These are phyloP conservation scores for Dujonia santamariae DNA, from an alignment of 1,139 yeast species.

Conservation along the genomic window DNA sequence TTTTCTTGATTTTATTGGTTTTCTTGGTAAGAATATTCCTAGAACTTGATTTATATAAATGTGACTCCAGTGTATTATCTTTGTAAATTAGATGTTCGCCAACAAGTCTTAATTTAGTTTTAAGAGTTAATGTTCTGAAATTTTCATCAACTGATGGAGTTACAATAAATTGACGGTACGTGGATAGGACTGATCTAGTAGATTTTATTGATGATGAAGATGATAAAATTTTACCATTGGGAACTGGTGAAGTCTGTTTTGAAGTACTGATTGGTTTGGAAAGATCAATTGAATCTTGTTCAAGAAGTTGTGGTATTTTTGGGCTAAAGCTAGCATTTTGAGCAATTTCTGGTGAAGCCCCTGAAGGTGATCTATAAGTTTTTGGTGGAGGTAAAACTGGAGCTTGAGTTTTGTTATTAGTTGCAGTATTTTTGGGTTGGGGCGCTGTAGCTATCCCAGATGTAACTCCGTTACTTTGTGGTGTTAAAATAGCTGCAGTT, in stretches of 20 bases:
- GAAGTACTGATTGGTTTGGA: too few relatives aligned
- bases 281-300: too few relatives aligned
- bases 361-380: too few relatives aligned
- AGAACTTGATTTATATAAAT: constrained; percentile 26
- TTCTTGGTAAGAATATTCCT: constrained; percentile 16
- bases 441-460: too few relatives aligned
- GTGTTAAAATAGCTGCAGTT: neutral
- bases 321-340: too few relatives aligned
- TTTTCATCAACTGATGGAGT: constrained; percentile 28
- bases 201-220: constrained; percentile 11
- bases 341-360: too few relatives aligned
- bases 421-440: too few relatives aligned
- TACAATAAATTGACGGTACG: constrained; percentile 1
- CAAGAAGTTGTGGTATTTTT: too few relatives aligned
- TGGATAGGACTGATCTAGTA: constrained; percentile 1
- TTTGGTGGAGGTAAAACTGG: too few relatives aligned
- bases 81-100: constrained; percentile 31
- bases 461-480: too few relatives aligned
- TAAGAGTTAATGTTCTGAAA: constrained; percentile 35
- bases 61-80: constrained; percentile 27
- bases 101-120: constrained; percentile 37
- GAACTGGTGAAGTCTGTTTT: neutral
- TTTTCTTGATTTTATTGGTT: constrained; percentile 23
- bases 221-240: neutral
- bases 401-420: too few relatives aligned